Evolutionary conservation across 306 rosid genomes (phyloP), one percentile per base, ranked within the genome.

Genomic region (Canavalia ensiformis): DNA sequence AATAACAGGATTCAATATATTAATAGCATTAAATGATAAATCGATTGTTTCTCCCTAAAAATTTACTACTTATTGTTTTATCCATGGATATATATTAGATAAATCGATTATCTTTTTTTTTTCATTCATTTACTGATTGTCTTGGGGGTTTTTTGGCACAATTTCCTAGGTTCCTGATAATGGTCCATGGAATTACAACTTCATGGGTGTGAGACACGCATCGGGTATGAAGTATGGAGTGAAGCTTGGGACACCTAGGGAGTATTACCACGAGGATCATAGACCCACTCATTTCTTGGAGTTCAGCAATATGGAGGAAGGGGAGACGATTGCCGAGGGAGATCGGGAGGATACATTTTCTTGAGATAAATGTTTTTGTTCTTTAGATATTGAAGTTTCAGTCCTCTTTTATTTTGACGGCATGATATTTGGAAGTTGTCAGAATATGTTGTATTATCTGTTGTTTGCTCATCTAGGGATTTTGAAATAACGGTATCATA

Each of bases 181-280:
- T 68, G 99, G 99, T 35, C 98, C 98, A 12, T 96, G 99, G 99
- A 96, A 96, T 86, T 96, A 90, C 85, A 96, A 96, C 81, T 96
- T 96, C 90, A 93, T 93, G 97, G 99, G 98, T 37, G 98, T 93
- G 82, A 96, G 97, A 75, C 99, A 96, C 44, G 90, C 99, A 1
- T 90, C 98, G 0, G 88, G 94, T 50, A 96, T 96, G 99, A 93
- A 88, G 87, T 96, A 89, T 6, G 98, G 97, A 30, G 92, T 90
- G 75, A 93, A 90, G 91, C 96, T 96, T 8, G 99, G 98, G 52
- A 88, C 94, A 0, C 97, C 99, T 0, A 87, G 96, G 35, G 98
- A 93, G 66, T 96, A 90, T 86, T 96, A 96, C 49, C 90, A 96
- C 18, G 98, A 96, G 86, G 99, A 96, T 73, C 99, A 96, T 82